A percentile compares a stretch with the other conserved stretches of the same genome.
Conservation (phyloP, 257 asterid genomes). For the Cynanchum wilfordii region DNA sequence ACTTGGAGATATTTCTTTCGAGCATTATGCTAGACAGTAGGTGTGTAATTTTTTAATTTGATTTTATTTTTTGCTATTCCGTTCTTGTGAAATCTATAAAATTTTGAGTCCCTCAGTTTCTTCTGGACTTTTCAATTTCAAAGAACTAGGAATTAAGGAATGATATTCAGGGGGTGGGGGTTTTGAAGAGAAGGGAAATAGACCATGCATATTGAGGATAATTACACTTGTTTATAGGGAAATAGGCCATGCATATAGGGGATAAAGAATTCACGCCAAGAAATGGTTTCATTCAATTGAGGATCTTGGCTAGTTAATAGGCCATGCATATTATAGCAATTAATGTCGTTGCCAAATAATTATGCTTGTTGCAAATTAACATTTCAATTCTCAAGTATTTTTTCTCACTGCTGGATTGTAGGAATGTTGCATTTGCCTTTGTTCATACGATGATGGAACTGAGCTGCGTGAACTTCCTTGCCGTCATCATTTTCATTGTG, state of each 20-base stretch:
- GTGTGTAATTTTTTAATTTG: neutral
- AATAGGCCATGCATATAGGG: neutral
- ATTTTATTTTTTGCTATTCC: no score
- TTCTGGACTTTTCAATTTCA: neutral
- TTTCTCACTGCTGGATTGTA: conserved; percentile 24
- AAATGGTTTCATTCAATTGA: neutral
- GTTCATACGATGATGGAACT: conserved; percentile 78
- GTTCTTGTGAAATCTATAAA: neutral
- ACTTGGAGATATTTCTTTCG: neutral
- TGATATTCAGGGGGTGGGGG: neutral
- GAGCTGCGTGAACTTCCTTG: conserved; percentile 97
- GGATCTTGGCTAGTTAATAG: neutral
- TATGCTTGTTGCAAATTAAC: neutral
- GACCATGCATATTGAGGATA: neutral
- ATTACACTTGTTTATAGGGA: no score
- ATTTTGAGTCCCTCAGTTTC: neutral
- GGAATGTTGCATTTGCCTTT: conserved; percentile 97
- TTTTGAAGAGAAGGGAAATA: neutral
- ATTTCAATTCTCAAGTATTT: neutral
- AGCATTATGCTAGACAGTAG: neutral
- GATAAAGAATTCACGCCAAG: neutral
- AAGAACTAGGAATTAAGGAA: neutral
- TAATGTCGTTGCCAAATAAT: neutral
- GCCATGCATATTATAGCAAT: neutral
- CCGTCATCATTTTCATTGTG: conserved; percentile 83